Base-by-base conservation (phyloP, 805 yeast species). In the Nematodospora valgi region DNA sequence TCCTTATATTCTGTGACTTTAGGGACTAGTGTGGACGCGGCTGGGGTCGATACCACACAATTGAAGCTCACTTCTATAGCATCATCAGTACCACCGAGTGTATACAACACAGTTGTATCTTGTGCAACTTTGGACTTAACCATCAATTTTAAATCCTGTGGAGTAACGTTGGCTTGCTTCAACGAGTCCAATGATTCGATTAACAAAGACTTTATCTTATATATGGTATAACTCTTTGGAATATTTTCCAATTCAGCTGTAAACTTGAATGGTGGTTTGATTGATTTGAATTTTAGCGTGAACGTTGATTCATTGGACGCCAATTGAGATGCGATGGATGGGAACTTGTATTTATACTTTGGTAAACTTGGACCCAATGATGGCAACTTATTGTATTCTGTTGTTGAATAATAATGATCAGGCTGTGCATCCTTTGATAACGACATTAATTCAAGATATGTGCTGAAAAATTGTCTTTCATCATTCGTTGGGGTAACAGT, bases 191-290 rank as follows among this genome's bases (percentile, higher is more conserved):
- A 51, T 3, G 46, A 31, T 4, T 54, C 57, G 11, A 64, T 59
- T 28, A 73, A 54, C 12, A 51, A 47, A 1, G 52, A 30, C 45
- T 74, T 75, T 28, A 71, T 46, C 24, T 62, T 56, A 47, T 60
- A 63, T 8, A 68, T 52, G 5, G 70, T 58, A 12, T 38, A 56
- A 24, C 51, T 56, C 15, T 21, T 46, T 4, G 51, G 42, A 23
- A 50, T 62, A 36, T 32, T 47, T 5, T 24, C 25, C 36, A 67
- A 44, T 24, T 41, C 54, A 4, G 51, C 41, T 24, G 61, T 54
- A 56, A 85, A 82, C 51, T 80, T 84, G 50, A 45, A 58, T 5
- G 95, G 95, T 4, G 82, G 75, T 47, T 80, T 78, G 36, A 86
- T 72, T 20, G 89, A 82, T 56, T 81, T 82, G 52, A 86, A 67